Conservation (phyloP, 1,284 basidiomycete species). For the Ceratobasidium sp. region DNA sequence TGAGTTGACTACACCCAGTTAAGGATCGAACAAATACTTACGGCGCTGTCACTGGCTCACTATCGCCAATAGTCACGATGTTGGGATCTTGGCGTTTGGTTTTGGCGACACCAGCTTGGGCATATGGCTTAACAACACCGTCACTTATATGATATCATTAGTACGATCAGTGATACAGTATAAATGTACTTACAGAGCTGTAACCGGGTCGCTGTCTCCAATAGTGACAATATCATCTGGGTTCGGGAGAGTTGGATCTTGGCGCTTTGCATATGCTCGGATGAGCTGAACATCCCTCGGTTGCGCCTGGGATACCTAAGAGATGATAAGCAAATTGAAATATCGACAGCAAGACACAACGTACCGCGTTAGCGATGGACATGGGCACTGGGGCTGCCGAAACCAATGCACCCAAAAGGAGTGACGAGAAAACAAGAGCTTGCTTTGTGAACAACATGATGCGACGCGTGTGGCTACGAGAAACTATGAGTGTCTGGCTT, state of each 20-base stretch:
- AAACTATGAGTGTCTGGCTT: constrained; percentile 49
- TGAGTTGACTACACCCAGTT: too few relatives aligned
- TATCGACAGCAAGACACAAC: constrained; percentile 44
- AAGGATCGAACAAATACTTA: background rate
- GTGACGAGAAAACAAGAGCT: constrained; percentile 57
- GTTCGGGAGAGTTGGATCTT: background rate
- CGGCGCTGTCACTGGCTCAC: background rate
- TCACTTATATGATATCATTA: background rate
- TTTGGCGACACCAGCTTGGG: background rate
- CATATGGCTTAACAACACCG: background rate
- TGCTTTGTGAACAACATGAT: constrained; percentile 61
- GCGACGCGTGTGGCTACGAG: constrained; percentile 48
- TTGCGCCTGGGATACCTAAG: background rate
- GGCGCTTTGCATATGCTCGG: constrained; percentile 59
- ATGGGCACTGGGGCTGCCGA: constrained; percentile 60
- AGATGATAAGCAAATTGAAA: background rate
- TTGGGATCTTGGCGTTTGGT: background rate
- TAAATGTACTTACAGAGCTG: background rate
- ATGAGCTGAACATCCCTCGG: constrained; percentile 56
- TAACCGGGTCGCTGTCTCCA: background rate
- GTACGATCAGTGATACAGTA: background rate
- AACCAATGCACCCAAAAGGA: constrained; percentile 58
- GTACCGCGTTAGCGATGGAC: constrained; percentile 50
- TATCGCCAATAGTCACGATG: constrained; percentile 5
- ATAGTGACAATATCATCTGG: background rate